Conservation (phyloP, 352 stramenopile genomes). For the Phytopythium ostracodes region DNA sequence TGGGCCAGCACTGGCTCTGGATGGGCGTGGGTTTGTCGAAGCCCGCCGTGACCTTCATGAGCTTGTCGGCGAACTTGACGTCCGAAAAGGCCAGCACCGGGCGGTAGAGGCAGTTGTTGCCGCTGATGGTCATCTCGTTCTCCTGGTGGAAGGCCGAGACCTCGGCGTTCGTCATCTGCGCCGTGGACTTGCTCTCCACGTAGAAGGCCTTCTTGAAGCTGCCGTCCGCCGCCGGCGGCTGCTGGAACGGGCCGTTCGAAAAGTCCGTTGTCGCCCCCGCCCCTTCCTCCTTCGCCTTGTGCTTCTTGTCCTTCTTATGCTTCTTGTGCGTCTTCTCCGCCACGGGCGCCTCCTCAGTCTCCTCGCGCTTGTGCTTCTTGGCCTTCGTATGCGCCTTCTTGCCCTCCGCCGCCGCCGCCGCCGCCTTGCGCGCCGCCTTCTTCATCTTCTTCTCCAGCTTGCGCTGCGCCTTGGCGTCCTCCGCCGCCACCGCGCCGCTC, state of each 20-base stretch:
- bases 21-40: slow-evolving; percentile 96
- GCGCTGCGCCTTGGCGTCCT: slow-evolving; percentile 34
- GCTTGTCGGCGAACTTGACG: slow-evolving; percentile 71
- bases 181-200: slow-evolving; percentile 61
- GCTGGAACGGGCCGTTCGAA: slow-evolving; percentile 69
- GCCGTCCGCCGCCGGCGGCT: slow-evolving; percentile 51
- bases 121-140: slow-evolving; percentile 82
- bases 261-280: slow-evolving; percentile 33
- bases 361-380: slow-evolving; percentile 15
- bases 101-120: slow-evolving; percentile 87
- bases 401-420: slow-evolving; percentile 11
- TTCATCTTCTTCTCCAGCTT: slow-evolving; percentile 44
- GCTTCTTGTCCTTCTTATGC: slow-evolving; percentile 43
- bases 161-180: slow-evolving; percentile 74
- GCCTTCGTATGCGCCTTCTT: slow-evolving; percentile 23
- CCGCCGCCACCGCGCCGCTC: slow-evolving; percentile 6
- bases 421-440: slow-evolving; percentile 35
- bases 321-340: slow-evolving; percentile 22
- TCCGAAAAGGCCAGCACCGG: slow-evolving; percentile 67
- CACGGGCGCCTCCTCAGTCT: slow-evolving; percentile 15
- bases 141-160: slow-evolving; percentile 83
- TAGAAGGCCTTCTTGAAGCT: slow-evolving; percentile 88
- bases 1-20: slow-evolving; percentile 96
- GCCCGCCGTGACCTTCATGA: slow-evolving; percentile 86
- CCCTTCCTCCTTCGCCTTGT: slow-evolving; percentile 41